These are phyloP conservation scores for Rhizophlyctis rosea DNA, from an alignment of 192 early-diverging fungal genomes.

Conservation along the genomic window DNA sequence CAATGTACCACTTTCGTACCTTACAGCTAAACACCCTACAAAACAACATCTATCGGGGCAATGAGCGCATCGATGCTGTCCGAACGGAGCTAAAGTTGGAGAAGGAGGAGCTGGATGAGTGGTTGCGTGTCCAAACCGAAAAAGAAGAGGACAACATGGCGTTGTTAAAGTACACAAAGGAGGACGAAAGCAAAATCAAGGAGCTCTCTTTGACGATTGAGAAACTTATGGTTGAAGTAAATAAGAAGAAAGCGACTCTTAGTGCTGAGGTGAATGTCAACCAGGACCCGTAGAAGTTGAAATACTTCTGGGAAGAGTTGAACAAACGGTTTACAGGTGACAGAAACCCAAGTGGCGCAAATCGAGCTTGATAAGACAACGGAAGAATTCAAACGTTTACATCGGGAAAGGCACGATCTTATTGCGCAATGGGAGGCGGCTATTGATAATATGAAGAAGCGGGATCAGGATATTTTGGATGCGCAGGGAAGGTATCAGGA, in stretches of 20 bases:
- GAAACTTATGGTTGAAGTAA: conserved; percentile 58
- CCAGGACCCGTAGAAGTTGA: neutral
- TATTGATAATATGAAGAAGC: conserved; percentile 46
- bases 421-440: conserved; percentile 55
- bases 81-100: conserved; percentile 52
- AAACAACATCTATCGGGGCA: conserved; percentile 55
- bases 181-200: conserved; percentile 52
- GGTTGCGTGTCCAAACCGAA: conserved; percentile 56
- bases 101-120: conserved; percentile 57
- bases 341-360: conserved; percentile 59
- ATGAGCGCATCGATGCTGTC: conserved; percentile 52
- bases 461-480: conserved; percentile 48
- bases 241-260: conserved; percentile 51
- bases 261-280: conserved; percentile 42
- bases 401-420: conserved; percentile 54
- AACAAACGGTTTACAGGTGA: conserved; percentile 35
- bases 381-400: conserved; percentile 49
- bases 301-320: neutral
- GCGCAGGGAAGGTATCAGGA: conserved; percentile 39
- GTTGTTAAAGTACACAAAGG: conserved; percentile 55
- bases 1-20: neutral
- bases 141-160: conserved; percentile 61
- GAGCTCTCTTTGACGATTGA: conserved; percentile 52
- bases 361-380: conserved; percentile 60
- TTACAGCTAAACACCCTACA: conserved; percentile 47